Evolutionary conservation across 805 yeast genomes (phyloP), one percentile per base, ranked within the genome.

Genomic region (Phaffomyces opuntiae): DNA sequence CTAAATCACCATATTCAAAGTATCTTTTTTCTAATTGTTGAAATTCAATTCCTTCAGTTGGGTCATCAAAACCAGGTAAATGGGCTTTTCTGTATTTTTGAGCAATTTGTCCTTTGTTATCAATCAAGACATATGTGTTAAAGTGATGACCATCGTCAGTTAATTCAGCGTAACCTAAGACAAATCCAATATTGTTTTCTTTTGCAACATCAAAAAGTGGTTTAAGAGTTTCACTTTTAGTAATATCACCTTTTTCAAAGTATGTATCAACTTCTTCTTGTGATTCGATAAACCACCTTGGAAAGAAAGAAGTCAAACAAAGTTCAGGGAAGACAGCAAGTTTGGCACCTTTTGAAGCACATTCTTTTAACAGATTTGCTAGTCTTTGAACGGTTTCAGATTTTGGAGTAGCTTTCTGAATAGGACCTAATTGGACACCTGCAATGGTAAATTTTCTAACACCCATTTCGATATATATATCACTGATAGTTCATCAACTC

Each of bases 11-110:
- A 38, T 62, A 61, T 41, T 62, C 62, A 40, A 67, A 67, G 48
- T 67, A 67, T 47, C 69, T 59, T 49, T 66, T 65, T 46, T 67
- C 72, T 38, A 67, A 51, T 50, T 67, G 71, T 50, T 68, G 69
- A 44, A 60, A 63, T 29, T 53, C 54, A 34, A 61, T 50, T 9
- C 60, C 61, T 38, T 52, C 58, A n/a, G 62, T 60, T 41, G 72
- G 70, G 24, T 66, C 69, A 25, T 43, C 52, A 26, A 35, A 41
- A 17, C 70, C 71, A 29, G 71, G 71, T 21, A 67, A 47, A 45
- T 67, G 69, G 25, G 66, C 63, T 46, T 67, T 66, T 51, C 71
- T 60, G 51, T 67, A 61, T 49, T 66, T 67, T 39, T 55, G 56
- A 6, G 65, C 56, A 9, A 57, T 39, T 13, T 52, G 45, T 7